Evolutionary conservation across 2,329 filamentous ascomycete genomes (phyloP).

Genomic region (Xylariales sp.): DNA sequence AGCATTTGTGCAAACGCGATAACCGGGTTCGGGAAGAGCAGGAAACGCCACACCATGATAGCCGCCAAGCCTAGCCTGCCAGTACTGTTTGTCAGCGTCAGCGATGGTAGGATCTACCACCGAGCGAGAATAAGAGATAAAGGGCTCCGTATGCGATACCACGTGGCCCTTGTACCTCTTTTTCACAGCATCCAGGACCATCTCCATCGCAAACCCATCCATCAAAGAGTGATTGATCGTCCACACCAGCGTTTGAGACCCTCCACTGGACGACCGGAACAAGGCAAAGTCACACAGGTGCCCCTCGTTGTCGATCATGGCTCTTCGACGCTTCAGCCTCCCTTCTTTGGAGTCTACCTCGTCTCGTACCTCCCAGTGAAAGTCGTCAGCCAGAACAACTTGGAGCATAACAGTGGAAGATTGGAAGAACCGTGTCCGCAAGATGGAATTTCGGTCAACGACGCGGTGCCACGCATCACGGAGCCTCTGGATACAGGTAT

Average conservation of each 20-base stretch:
- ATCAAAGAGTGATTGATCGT: background rate
- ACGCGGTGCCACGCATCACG: background rate
- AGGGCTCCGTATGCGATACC: background rate
- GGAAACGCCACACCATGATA: background rate
- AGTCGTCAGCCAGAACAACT: background rate
- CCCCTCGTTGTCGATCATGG: background rate
- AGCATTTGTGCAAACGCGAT: background rate
- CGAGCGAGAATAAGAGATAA: background rate
- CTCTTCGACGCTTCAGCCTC: background rate
- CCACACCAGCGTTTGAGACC: background rate
- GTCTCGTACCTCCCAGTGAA: background rate
- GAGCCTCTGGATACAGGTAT: background rate
- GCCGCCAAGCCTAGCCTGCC: background rate
- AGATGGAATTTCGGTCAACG: background rate
- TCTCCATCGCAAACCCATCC: background rate
- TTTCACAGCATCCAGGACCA: background rate
- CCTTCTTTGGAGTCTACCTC: background rate
- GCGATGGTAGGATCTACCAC: background rate
- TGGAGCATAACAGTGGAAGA: background rate
- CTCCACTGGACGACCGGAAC: background rate
- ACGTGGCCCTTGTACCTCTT: background rate
- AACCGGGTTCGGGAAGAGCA: background rate
- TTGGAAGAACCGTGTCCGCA: background rate
- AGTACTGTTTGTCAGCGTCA: background rate
- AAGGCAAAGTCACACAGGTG: background rate